Conservation (phyloP, 305 asterid genomes). For the Fraxinus sp. region DNA sequence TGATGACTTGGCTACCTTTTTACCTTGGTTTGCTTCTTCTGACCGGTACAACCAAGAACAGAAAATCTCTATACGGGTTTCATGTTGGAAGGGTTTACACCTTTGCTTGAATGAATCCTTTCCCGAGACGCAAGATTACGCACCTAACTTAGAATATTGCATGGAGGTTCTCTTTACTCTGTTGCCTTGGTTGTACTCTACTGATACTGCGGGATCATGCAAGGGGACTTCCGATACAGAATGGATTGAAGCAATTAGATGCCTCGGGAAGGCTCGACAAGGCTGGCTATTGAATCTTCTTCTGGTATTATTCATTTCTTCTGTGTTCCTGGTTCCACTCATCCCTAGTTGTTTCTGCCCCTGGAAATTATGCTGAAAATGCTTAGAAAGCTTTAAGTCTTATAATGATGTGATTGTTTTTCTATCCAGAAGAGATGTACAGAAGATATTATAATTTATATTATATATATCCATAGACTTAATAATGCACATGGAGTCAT, state of each 20-base stretch:
- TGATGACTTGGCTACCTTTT: conserved; percentile 62
- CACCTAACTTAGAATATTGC: conserved; percentile 61
- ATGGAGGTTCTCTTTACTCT: conserved; percentile 65
- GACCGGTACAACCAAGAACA: conserved; percentile 44
- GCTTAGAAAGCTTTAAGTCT: conserved; percentile 1
- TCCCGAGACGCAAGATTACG: conserved; percentile 44
- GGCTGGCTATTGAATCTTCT: conserved; percentile 68
- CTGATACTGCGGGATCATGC: conserved; percentile 31
- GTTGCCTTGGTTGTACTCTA: conserved; percentile 48
- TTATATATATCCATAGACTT: neutral
- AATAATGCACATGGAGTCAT: neutral
- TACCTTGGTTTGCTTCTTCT: conserved; percentile 50
- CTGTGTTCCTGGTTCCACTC: neutral
- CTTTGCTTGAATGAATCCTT: conserved; percentile 57
- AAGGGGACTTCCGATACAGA: conserved; percentile 41
- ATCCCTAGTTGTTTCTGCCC: neutral
- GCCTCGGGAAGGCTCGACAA: conserved; percentile 75
- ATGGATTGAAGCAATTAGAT: conserved; percentile 79
- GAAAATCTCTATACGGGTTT: conserved; percentile 55
- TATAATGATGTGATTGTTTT: neutral
- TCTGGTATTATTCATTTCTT: conserved; percentile 44
- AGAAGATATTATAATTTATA: neutral
- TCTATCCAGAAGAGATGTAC: neutral
- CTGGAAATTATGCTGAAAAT: neutral
- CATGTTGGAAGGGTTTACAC: conserved; percentile 92